Evolutionary conservation across 352 stramenopile species (phyloP), one percentile per base, ranked within the genome.

Genomic region (Phytopythium litorale): DNA sequence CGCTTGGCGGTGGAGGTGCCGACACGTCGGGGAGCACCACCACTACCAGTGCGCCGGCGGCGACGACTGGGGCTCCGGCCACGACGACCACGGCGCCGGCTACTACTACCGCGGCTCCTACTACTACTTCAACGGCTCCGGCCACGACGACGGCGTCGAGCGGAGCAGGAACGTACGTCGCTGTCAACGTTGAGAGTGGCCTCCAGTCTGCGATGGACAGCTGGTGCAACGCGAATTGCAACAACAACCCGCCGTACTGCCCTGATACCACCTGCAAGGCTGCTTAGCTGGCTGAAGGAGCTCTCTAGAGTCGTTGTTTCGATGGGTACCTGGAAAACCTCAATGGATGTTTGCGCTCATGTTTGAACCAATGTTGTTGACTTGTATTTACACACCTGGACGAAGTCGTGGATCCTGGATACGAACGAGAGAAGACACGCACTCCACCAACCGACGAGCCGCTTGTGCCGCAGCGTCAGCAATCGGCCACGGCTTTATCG

Each of bases 161-260:
- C 16, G 35, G 42, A 23, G 19, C 49, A 7, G 30, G 21, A 19
- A 61, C 46, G 23, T 72, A 68, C 42, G 57, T 72, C 38, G 67
- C 66, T 19, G 56, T 64, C 33, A 58, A 61, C 21, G 56, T 64
- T n/a, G 56, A 69, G 45, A 43, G 23, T 23, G 62, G 58, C 8
- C 57, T 69, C 45, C 67, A 70, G 60, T 48, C 23, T 3, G 23
- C 53, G 40, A 73, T 73, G 56, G 63, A 73, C 63, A 43, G 62
- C 21, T 73, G 66, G 63, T 73, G 62, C 66, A 73, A 73, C 43
- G 46, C 65, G 6, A 71, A 73, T 46, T 73, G 63, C 52, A 65
- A 63, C 67, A 73, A 68, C 48, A 37, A 66, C 19, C 66, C 66
- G 23, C 48, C 66, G 16, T 71, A 68, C 56, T 74, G 64, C 51